Base-by-base conservation (phyloP, 2,329 filamentous ascomycete genomes). In the Aspergillus latus region DNA sequence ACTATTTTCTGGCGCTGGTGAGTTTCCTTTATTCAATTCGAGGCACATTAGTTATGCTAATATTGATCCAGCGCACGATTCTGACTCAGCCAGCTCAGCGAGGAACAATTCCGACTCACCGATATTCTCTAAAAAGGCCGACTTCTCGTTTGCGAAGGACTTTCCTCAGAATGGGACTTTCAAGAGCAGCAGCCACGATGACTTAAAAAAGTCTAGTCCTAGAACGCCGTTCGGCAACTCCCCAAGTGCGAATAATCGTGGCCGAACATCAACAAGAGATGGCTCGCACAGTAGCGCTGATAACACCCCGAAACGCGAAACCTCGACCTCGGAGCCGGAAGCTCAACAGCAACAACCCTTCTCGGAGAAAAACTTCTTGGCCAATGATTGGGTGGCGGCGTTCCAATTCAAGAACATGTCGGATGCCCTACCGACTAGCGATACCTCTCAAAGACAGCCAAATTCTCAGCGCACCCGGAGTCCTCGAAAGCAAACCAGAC, bases 141-240 rank as follows among this genome's bases (percentile, higher is more conserved):
- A 50, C 28, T 54, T 52, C 5, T 61, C 43, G 13, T 42, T 58
- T 34, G 56, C 43, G 9, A 52, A 50, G 49, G 48, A 48, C n/a
- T 50, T 48, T 43, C 49, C 55, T 10, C 52, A 60, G 47, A 54
- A 63, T 50, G 57, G 64, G 36, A 54, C 63, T 15, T 67, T 66
- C 36, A 74, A 69, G 45, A 72, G 69, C 43, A 72, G 64, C 40
- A 72, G 68, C 52, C 66, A 74, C 52, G 69, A 65, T 42, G 59
- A 66, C 43, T 48, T 72, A 44, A 71, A 71, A 29, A 73, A 73
- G 32, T 75, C 74, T 4, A 68, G 70, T 10, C 73, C 74, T 16
- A 78, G 75, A 75, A 67, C 71, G 47, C 59, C 62, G 2, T 68
- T 72, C 29, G 70, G 73, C 15, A 72, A 74, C 54, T 73, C 78